phyloP scores from a whole-genome alignment of 345 rosid species.

The Reutealis trisperma region DNA sequence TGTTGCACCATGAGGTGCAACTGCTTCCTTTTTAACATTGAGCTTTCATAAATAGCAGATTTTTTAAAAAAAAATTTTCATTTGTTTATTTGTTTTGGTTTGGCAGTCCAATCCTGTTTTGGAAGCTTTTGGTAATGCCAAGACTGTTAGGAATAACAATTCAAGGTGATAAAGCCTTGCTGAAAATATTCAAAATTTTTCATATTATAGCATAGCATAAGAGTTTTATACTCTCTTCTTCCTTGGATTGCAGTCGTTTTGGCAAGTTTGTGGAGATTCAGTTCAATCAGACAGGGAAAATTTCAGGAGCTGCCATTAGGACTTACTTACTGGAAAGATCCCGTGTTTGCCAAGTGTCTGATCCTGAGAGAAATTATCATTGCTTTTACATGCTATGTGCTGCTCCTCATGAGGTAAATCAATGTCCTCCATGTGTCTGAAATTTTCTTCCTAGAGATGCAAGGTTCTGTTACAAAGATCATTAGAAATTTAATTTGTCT shows the following conservation, averaged over 20 bases:
- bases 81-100: slow-evolving; percentile 18
- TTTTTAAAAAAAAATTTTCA: background rate
- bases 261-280: slow-evolving; percentile 99
- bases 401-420: slow-evolving; percentile 80
- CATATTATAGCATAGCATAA: slow-evolving; percentile 14
- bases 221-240: slow-evolving; percentile 16
- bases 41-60: slow-evolving; percentile 4
- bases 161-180: slow-evolving; percentile 62
- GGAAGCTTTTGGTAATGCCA: slow-evolving; percentile 99
- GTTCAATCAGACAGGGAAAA: slow-evolving; percentile 77
- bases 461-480: background rate
- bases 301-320: slow-evolving; percentile 97
- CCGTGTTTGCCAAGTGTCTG: slow-evolving; percentile 98
- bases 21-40: slow-evolving; percentile 6
- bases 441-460: background rate
- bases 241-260: slow-evolving; percentile 65
- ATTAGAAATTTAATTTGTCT: background rate
- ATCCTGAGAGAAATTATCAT: slow-evolving; percentile 99
- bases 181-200: slow-evolving; percentile 3
- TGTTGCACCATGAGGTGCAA: background rate
- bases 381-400: slow-evolving; percentile 99
- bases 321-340: slow-evolving; percentile 97
- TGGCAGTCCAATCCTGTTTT: slow-evolving; percentile 98
- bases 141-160: slow-evolving; percentile 93
- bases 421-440: background rate